A percentile compares a stretch with the other conserved stretches of the same genome.
phyloP scores from a whole-genome alignment of 306 rosid genomes.

The Rosa rugosa region DNA sequence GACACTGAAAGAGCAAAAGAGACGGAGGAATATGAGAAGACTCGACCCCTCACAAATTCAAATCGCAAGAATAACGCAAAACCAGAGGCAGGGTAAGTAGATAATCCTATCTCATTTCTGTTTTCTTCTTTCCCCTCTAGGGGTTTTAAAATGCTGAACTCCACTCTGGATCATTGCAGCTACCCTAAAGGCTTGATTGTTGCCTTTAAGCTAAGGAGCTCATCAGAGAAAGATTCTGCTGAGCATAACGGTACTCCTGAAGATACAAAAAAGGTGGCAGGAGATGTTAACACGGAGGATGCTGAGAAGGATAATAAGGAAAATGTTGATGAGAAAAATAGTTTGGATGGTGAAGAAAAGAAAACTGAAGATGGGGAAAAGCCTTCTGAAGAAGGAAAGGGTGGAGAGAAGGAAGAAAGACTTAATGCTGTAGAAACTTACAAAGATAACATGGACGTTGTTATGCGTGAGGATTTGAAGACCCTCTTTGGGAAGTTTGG shows the following conservation, averaged over 20 bases:
- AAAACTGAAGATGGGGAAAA: conserved; percentile 43
- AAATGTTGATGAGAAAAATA: conserved; percentile 31
- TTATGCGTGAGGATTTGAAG: conserved; percentile 86
- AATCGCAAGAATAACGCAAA: conserved; percentile 40
- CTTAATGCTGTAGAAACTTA: conserved; percentile 35
- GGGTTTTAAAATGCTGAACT: conserved; percentile 17
- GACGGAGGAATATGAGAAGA: conserved; percentile 46
- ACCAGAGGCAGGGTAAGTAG: conserved; percentile 51
- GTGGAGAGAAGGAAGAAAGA: conserved; percentile 42
- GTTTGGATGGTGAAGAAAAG: conserved; percentile 37
- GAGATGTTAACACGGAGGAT: conserved; percentile 25
- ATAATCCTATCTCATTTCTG: conserved; percentile 1
- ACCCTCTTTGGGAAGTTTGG: conserved; percentile 67
- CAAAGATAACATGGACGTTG: conserved; percentile 71
- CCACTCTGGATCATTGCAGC: conserved; percentile 46
- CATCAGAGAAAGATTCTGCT: conserved; percentile 39
- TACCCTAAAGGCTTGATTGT: conserved; percentile 86
- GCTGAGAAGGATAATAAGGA: conserved; percentile 24
- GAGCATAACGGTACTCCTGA: conserved; percentile 36
- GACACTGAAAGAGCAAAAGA: conserved; percentile 69
- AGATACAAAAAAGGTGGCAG: conserved; percentile 23
- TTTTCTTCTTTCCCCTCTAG: background rate
- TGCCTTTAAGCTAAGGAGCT: conserved; percentile 60
- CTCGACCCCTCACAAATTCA: conserved; percentile 35
- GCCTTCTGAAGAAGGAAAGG: conserved; percentile 31